Evolutionary conservation across 139 green algal species (phyloP).

Genomic region (Yamagishiella unicocca): DNA sequence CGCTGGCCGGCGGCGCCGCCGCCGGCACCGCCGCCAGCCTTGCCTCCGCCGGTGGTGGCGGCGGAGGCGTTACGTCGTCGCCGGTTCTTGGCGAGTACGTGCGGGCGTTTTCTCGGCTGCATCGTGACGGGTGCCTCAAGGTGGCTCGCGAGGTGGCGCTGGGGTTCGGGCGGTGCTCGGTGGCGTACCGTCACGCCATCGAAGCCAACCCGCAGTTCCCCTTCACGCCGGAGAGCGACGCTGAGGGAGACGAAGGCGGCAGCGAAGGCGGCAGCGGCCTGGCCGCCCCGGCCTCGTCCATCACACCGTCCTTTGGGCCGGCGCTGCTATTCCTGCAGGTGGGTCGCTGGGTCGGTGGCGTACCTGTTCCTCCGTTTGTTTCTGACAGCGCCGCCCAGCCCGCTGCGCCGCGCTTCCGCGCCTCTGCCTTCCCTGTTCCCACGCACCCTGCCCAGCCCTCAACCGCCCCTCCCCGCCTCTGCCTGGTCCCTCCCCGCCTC

Average conservation of each 20-base stretch:
- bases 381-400: too few relatives aligned
- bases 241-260: background rate
- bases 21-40: background rate
- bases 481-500: background rate
- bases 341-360: background rate
- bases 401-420: too few relatives aligned
- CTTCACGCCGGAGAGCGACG: conserved; percentile 25
- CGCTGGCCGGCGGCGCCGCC: background rate
- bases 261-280: background rate
- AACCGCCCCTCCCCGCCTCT: background rate
- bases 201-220: conserved; percentile 44
- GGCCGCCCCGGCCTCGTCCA: conserved; percentile 10
- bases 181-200: conserved; percentile 48
- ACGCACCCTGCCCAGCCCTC: background rate
- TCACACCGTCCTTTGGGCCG: conserved; percentile 50
- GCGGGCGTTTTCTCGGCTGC: conserved; percentile 26
- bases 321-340: conserved; percentile 54
- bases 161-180: conserved; percentile 47
- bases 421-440: background rate
- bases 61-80: background rate
- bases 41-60: background rate
- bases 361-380: too few relatives aligned
- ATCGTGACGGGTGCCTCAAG: conserved; percentile 57
- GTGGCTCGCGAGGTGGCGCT: conserved; percentile 50
- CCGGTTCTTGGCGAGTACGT: conserved; percentile 29